phyloP scores from a whole-genome alignment of 1,139 yeast genomes.

The Scheffersomyces lignicola region DNA sequence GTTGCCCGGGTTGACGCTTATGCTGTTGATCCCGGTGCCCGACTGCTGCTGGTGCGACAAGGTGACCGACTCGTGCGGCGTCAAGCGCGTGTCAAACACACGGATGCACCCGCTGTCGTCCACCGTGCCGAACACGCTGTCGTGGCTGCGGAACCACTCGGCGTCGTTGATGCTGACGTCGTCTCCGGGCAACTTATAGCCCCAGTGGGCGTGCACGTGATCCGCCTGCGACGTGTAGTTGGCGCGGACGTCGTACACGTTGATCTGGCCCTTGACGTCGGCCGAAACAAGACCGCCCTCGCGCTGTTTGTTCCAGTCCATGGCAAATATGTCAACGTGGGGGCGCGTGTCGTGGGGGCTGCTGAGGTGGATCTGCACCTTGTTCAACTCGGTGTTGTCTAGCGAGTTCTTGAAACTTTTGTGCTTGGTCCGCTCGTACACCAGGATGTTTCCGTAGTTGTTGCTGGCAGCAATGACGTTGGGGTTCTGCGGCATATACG shows the following conservation, averaged over 20 bases:
- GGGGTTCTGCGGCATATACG: constrained; percentile 47
- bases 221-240: constrained; percentile 17
- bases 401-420: constrained; percentile 38
- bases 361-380: constrained; percentile 12
- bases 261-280: constrained; percentile 35
- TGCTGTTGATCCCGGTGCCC: constrained; percentile 56
- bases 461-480: constrained; percentile 45
- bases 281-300: constrained; percentile 40
- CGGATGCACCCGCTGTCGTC: constrained; percentile 56
- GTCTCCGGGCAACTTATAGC: background rate
- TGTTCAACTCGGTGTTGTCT: constrained; percentile 30
- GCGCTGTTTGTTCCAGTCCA: constrained; percentile 45
- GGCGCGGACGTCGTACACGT: constrained; percentile 33
- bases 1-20: constrained; percentile 62
- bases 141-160: constrained; percentile 61
- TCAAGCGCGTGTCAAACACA: constrained; percentile 49
- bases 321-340: constrained; percentile 38
- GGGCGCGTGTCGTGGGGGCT: constrained; percentile 7
- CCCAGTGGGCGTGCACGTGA: constrained; percentile 11
- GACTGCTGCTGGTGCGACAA: constrained; percentile 17
- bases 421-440: constrained; percentile 56
- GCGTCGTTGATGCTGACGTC: constrained; percentile 57
- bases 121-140: constrained; percentile 53
- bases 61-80: constrained; percentile 20
- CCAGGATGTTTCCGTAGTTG: constrained; percentile 38